Conservation (phyloP, 805 yeast genomes). For the Cyberlindnera saturnus region DNA sequence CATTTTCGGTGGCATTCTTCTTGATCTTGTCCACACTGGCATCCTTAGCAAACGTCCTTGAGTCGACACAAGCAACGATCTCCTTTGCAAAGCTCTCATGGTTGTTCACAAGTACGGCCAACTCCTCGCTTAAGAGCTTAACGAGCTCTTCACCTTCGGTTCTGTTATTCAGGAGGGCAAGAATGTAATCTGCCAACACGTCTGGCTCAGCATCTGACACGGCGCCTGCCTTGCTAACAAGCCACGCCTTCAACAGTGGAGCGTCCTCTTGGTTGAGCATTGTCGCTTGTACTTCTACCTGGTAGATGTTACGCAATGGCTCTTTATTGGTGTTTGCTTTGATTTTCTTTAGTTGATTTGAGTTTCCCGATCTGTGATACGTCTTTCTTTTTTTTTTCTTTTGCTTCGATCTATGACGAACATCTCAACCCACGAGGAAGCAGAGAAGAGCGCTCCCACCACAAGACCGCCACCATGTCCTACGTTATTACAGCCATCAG, state of each 20-base stretch:
- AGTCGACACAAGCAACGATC: constrained; percentile 23
- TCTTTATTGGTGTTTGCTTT: no score
- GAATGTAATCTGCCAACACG: constrained; percentile 38
- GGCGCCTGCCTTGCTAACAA: constrained; percentile 16
- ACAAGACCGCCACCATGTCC: background rate
- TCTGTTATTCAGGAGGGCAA: constrained; percentile 35
- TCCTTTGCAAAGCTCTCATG: constrained; percentile 16
- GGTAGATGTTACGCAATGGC: no score
- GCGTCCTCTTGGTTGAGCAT: constrained; percentile 3
- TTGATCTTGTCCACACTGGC: constrained; percentile 4
- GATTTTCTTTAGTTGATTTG: background rate
- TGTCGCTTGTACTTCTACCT: background rate
- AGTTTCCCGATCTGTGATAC: background rate
- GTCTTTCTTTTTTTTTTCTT: background rate
- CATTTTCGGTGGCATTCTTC: constrained; percentile 4
- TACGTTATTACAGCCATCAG: constrained; percentile 26
- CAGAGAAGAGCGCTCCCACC: no score
- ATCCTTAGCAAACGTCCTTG: constrained; percentile 6
- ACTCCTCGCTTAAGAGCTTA: constrained; percentile 30
- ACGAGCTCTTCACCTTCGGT: constrained; percentile 28
- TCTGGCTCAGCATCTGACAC: constrained; percentile 35
- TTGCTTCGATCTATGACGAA: background rate
- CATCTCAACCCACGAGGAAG: no score
- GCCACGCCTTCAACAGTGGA: constrained; percentile 23
- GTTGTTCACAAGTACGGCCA: constrained; percentile 25